Evolutionary conservation across 352 stramenopile species (phyloP).

Genomic region (Albugo candida): DNA sequence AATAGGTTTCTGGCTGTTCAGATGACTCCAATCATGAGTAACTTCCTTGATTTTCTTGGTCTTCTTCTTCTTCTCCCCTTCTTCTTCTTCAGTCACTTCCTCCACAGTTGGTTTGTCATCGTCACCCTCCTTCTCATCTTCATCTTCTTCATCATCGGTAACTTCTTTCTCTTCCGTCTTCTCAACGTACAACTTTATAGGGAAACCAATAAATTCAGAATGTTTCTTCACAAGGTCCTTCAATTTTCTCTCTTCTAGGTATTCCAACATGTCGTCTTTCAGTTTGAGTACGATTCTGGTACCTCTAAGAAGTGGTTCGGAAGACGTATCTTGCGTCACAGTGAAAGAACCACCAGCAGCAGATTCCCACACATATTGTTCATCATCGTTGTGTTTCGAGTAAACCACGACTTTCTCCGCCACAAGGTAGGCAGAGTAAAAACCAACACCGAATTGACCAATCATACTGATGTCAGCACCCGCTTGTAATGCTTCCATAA

Average conservation of each 20-base stretch:
- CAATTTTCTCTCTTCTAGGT: slow-evolving; percentile 95
- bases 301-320: slow-evolving; percentile 70
- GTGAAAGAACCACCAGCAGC: slow-evolving; percentile 96
- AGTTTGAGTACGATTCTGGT: slow-evolving; percentile 95
- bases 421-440: slow-evolving; percentile 99
- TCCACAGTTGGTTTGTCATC: slow-evolving; percentile 96
- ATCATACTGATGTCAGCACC: slow-evolving; percentile 99
- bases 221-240: slow-evolving; percentile 99
- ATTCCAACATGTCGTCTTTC: slow-evolving; percentile 99
- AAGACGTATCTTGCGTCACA: slow-evolving; percentile 76
- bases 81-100: slow-evolving; percentile 89
- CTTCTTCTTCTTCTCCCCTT: slow-evolving; percentile 88
- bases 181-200: slow-evolving; percentile 98
- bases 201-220: slow-evolving; percentile 99
- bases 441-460: slow-evolving; percentile 99
- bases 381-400: slow-evolving; percentile 98
- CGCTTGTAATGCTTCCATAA: slow-evolving; percentile 97
- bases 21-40: slow-evolving; percentile 97
- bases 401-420: slow-evolving; percentile 97
- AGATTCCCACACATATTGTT: slow-evolving; percentile 95
- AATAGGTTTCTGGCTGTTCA: slow-evolving; percentile 99
- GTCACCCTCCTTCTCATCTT: slow-evolving; percentile 56
- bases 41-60: slow-evolving; percentile 95
- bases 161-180: slow-evolving; percentile 99
- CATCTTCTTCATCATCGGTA: slow-evolving; percentile 95